Conservation (phyloP, 139 green algal genomes). For the Coelastrella sp. region DNA sequence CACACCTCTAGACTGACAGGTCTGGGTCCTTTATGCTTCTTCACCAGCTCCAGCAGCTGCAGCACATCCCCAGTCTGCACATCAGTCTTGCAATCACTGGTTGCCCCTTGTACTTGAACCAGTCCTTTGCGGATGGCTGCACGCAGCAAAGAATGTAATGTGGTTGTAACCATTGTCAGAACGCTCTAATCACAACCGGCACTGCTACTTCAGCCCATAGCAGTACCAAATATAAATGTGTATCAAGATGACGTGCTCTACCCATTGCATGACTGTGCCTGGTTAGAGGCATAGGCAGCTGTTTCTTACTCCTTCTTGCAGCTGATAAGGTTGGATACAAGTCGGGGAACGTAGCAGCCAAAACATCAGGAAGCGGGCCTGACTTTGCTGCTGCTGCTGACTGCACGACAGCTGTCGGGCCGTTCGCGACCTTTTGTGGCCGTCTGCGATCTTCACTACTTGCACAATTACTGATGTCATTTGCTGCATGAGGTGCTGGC, state of each 20-base stretch:
- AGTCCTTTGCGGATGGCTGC: slow-evolving; percentile 40
- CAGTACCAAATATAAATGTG: background rate
- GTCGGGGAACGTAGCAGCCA: slow-evolving; percentile 16
- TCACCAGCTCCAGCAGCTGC: slow-evolving; percentile 24
- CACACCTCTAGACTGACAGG: slow-evolving; percentile 30
- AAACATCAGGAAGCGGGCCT: background rate
- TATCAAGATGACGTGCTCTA: background rate
- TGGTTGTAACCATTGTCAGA: background rate
- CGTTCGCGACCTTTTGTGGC: background rate
- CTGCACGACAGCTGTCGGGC: background rate
- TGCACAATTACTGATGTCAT: background rate
- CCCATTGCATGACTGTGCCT: too few relatives aligned
- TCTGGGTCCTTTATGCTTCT: slow-evolving; percentile 23
- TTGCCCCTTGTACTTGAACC: background rate
- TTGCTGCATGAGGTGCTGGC: background rate
- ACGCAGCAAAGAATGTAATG: background rate
- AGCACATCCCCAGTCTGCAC: background rate
- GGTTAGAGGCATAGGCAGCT: too few relatives aligned
- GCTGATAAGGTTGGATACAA: slow-evolving; percentile 30
- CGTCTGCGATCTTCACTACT: background rate
- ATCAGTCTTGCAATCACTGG: slow-evolving; percentile 16
- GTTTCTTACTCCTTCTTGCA: slow-evolving; percentile 3
- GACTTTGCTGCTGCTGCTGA: background rate
- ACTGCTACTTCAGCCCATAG: background rate
- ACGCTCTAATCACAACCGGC: background rate